Evolutionary conservation across 768 basidiomycete genomes (phyloP).

Genomic region (Asterophora parasitica): DNA sequence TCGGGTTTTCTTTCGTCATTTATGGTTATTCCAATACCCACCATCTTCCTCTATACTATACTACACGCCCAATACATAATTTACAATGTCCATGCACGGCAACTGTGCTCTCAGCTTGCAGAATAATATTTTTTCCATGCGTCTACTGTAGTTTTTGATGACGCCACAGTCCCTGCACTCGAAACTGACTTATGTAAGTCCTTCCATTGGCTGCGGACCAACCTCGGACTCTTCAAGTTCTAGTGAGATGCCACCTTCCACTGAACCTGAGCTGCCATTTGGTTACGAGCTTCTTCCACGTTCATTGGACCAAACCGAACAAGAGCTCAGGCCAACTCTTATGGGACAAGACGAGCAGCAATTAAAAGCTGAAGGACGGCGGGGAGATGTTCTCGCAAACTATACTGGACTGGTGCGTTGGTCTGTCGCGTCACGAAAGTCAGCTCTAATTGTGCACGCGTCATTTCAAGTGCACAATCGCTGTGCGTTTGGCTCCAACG

Average conservation of each 20-base stretch:
- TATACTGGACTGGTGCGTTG: conserved; percentile 34
- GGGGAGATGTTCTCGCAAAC: conserved; percentile 33
- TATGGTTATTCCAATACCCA: conserved; percentile 8
- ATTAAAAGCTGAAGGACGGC: conserved; percentile 32
- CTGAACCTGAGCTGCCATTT: conserved; percentile 7
- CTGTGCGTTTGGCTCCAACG: not conserved
- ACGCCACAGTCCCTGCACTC: not conserved
- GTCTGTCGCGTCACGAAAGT: not conserved
- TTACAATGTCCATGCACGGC: conserved; percentile 1
- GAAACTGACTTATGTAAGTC: no score
- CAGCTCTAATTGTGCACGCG: not conserved
- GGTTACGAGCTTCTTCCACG: conserved; percentile 26
- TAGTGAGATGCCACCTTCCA: conserved; percentile 15
- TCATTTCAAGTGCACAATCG: conserved; percentile 4
- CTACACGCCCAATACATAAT: conserved; percentile 1
- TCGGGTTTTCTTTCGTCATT: conserved; percentile 9
- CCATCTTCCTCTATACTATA: not conserved
- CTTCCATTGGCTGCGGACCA: no score
- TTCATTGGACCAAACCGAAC: no score
- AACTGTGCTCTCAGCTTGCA: not conserved
- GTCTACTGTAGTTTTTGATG: not conserved
- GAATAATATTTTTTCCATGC: not conserved
- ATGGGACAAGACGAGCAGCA: conserved; percentile 28
- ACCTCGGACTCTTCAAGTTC: no score
- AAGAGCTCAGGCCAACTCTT: no score